phyloP scores from a whole-genome alignment of 2,329 filamentous ascomycete genomes.

The Venturia pyrina region DNA sequence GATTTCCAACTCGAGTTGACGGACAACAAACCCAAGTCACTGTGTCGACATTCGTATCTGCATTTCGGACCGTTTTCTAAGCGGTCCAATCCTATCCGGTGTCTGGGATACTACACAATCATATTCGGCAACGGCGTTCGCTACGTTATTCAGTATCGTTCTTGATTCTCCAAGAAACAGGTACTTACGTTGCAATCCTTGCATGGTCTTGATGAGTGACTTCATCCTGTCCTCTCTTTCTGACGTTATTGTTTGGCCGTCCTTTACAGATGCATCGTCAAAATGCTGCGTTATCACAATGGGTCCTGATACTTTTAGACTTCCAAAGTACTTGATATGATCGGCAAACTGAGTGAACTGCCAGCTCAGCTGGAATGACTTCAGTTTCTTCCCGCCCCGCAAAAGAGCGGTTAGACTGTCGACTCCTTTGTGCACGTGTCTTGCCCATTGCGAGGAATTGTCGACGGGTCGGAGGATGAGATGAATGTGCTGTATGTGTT shows the following conservation, averaged over 20 bases:
- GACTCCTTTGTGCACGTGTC: not conserved
- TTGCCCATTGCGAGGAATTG: not conserved
- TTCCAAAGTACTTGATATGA: not conserved
- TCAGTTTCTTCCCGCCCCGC: slow-evolving; percentile 4
- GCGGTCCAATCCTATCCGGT: not conserved
- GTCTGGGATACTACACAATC: not conserved
- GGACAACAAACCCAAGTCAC: not conserved
- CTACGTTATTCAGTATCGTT: not conserved
- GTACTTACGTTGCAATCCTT: not conserved
- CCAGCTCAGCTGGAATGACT: slow-evolving; percentile 1
- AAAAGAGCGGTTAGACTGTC: slow-evolving; percentile 5
- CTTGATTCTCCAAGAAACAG: not conserved
- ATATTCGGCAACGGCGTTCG: not conserved
- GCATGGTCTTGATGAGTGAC: not conserved
- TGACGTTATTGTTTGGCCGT: not conserved
- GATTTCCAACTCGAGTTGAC: not conserved
- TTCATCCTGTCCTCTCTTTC: not conserved
- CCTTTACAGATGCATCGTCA: not conserved
- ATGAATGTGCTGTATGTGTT: slow-evolving; percentile 7
- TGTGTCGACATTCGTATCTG: slow-evolving; percentile 1
- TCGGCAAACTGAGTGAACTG: not conserved
- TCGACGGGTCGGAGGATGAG: not conserved
- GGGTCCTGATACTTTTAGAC: not conserved
- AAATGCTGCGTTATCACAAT: slow-evolving; percentile 6
- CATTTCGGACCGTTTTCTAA: not conserved